Base-by-base conservation (phyloP, 805 yeast genomes). In the Yamadazyma takamatsuzukensis region DNA sequence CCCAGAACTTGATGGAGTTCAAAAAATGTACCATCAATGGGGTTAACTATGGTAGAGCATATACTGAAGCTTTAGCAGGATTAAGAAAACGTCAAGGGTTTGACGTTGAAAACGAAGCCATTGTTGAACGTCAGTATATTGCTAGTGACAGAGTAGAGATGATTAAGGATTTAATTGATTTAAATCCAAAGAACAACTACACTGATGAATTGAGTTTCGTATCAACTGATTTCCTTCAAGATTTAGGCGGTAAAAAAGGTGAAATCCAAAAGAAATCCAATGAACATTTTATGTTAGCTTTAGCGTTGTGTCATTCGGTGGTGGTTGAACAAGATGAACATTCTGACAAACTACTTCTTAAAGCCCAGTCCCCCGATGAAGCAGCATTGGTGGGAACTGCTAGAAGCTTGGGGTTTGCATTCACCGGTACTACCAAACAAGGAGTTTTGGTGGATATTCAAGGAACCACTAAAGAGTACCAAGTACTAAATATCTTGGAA, bases 311-410 rank as follows among this genome's bases (percentile, higher is more conserved):
- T 61, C 93, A 84, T 51, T 78, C 89, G 34, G 93, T 84, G 15
- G 55, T 84, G 27, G 74, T 78, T 18, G 94, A 84, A 48, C 71
- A 73, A 23, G 78, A 80, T 40, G 79, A 78, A 24, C 67, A 69
- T 16, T 69, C 76, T 44, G 70, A 61, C 1, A 78, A 70, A 39
- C 45, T 72, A 32, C 62, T 75, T 16, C 59, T 82, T 23, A 80
- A 81, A 48, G 93, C 93, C 0, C 93, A 83, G 53, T 80, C 88
- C 16, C 94, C 94, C 0, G 94, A 84, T 66, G 94, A 84, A 57
- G 88, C 89, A 17, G 93, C 94, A 0, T 69, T 84, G 36, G 94
- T 84, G 11, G 80, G 80, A 11, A 82, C 93, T 14, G 93, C 93
- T 0, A 71, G 89, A 53, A 81, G 83, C 47, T 64, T 82, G 46